Evolutionary conservation across 2,329 filamentous ascomycete genomes (phyloP).

Genomic region (Rutstroemia sydowiana): DNA sequence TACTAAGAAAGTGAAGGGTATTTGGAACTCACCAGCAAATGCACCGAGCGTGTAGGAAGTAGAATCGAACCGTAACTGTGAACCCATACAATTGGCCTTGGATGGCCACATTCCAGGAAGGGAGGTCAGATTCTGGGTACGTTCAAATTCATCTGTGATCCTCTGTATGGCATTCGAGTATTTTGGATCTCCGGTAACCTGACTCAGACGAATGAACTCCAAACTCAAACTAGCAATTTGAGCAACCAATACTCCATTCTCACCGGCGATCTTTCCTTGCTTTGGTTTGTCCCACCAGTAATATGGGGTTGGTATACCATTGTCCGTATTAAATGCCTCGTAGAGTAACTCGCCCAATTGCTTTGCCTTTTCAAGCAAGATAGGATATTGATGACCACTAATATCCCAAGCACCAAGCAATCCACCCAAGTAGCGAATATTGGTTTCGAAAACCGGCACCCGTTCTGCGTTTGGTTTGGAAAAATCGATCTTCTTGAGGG

Average conservation of each 20-base stretch:
- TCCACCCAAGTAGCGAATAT: constrained; percentile 85
- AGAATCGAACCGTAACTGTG: too few species aligned
- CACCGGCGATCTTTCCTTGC: too few species aligned
- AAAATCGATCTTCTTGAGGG: constrained; percentile 71
- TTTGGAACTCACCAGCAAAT: too few species aligned
- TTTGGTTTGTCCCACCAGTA: too few species aligned
- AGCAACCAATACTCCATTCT: constrained; percentile 46
- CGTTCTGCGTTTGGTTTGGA: constrained; percentile 45
- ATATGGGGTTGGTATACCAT: constrained; percentile 69
- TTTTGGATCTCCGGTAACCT: constrained; percentile 52
- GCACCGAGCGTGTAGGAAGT: constrained; percentile 50
- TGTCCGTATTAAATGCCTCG: constrained; percentile 76
- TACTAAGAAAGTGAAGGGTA: too few species aligned
- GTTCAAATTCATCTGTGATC: constrained; percentile 50
- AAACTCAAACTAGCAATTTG: constrained; percentile 54
- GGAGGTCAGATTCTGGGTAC: constrained; percentile 45
- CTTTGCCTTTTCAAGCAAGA: constrained; percentile 61
- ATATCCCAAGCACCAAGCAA: constrained; percentile 83
- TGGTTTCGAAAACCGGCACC: constrained; percentile 69
- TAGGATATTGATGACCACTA: constrained; percentile 59
- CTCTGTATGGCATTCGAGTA: constrained; percentile 57
- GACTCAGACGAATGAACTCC: constrained; percentile 57
- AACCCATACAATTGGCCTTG: too few species aligned
- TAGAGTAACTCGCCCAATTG: constrained; percentile 67
- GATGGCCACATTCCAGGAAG: constrained; percentile 62